Conservation (phyloP, 345 rosid genomes). For the Eucalyptus caleyi region DNA sequence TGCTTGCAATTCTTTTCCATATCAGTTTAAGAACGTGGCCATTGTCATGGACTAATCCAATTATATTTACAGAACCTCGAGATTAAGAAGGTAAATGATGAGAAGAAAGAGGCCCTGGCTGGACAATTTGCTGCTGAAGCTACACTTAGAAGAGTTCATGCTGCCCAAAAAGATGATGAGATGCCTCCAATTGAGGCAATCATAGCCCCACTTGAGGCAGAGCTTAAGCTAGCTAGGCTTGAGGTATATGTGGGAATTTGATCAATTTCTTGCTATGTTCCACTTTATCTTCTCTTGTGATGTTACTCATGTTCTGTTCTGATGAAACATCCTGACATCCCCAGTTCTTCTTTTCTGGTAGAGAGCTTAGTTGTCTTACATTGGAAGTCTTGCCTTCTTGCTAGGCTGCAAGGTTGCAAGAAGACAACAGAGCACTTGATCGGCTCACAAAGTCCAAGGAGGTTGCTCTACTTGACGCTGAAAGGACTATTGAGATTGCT, state of each 20-base stretch:
- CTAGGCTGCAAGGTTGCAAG: constrained; percentile 31
- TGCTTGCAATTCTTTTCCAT: not conserved
- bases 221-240: constrained; percentile 31
- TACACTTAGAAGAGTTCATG: constrained; percentile 40
- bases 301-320: not conserved
- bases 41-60: not conserved
- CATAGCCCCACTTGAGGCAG: constrained; percentile 35
- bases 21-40: not conserved
- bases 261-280: not conserved
- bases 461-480: constrained; percentile 41
- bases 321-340: not conserved
- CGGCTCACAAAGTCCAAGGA: constrained; percentile 43
- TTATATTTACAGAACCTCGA: constrained; percentile 23
- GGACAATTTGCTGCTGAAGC: constrained; percentile 48
- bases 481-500: constrained; percentile 36
- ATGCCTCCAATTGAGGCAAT: constrained; percentile 54
- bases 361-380: not conserved
- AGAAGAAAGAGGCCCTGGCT: constrained; percentile 32
- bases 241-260: constrained; percentile 13
- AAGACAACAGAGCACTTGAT: constrained; percentile 36
- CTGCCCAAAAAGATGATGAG: constrained; percentile 42
- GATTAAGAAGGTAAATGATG: constrained; percentile 35
- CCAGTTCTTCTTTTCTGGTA: not conserved
- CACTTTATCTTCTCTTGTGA: not conserved
- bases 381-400: not conserved